Evolutionary conservation across 2,329 filamentous ascomycete species (phyloP).

Genomic region (Aspergillus phoenicis): DNA sequence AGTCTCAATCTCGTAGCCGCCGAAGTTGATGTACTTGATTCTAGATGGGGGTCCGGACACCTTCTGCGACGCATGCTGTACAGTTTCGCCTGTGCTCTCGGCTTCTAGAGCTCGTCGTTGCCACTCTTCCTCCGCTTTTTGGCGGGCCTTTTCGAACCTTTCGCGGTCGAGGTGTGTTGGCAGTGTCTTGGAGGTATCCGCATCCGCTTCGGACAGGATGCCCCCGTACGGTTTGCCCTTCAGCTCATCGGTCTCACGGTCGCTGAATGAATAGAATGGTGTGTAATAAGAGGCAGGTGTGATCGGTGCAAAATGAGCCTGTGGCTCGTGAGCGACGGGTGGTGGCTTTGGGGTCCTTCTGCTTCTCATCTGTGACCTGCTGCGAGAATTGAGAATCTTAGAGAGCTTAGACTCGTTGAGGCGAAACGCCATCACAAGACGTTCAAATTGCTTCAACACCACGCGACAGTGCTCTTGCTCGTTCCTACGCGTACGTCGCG

Average conservation of each 20-base stretch:
- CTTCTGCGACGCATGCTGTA: constrained; percentile 70
- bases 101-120: constrained; percentile 65
- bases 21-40: constrained; percentile 98
- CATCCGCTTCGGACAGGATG: constrained; percentile 83
- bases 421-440: constrained; percentile 61
- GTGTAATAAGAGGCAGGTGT: constrained; percentile 67
- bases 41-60: constrained; percentile 85
- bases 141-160: constrained; percentile 85
- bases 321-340: constrained; percentile 44
- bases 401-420: constrained; percentile 62
- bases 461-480: constrained; percentile 45
- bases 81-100: constrained; percentile 66
- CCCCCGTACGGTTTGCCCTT: constrained; percentile 96
- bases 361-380: constrained; percentile 61
- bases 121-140: constrained; percentile 91
- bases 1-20: constrained; percentile 95
- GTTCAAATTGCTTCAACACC: constrained; percentile 45
- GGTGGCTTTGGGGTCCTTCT: constrained; percentile 47
- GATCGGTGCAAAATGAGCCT: constrained; percentile 63
- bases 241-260: constrained; percentile 83
- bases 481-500: constrained; percentile 55
- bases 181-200: constrained; percentile 86
- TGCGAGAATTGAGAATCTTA: constrained; percentile 61
- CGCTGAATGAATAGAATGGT: constrained; percentile 84
- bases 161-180: constrained; percentile 78